Conservation (phyloP, 169 alveolate genomes). For the Cytauxzoon felis region DNA sequence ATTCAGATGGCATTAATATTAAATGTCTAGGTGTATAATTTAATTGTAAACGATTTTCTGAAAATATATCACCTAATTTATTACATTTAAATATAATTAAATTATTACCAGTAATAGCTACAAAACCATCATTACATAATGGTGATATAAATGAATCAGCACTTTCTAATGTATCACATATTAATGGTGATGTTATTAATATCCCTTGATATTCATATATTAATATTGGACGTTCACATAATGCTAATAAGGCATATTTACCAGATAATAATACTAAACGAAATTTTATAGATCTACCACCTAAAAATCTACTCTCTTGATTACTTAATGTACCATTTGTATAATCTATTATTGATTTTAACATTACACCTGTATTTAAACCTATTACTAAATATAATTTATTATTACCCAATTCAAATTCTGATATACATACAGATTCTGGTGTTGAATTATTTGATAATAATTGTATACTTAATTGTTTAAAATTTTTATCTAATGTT, state of each 20-base stretch:
- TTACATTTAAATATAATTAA: conserved; percentile 78
- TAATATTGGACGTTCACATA: conserved; percentile 83
- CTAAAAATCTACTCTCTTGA: conserved; percentile 90
- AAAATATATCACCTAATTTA: conserved; percentile 87
- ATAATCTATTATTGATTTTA: conserved; percentile 89
- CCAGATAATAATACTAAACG: conserved; percentile 30
- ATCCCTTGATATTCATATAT: conserved; percentile 79
- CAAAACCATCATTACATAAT: conserved; percentile 87
- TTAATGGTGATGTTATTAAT: conserved; percentile 77
- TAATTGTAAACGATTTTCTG: conserved; percentile 80
- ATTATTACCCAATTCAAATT: conserved; percentile 14
- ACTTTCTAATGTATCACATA: conserved; percentile 83
- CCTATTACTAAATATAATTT: conserved; percentile 90
- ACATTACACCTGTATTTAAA: conserved; percentile 91
- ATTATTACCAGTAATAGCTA: conserved; percentile 85
- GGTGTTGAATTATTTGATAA: conserved; percentile 85
- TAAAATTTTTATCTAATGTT: conserved; percentile 86
- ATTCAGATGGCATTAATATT: conserved; percentile 80
- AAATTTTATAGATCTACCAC: conserved; percentile 90
- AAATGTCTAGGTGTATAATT: conserved; percentile 90
- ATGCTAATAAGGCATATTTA: conserved; percentile 74
- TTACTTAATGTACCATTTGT: conserved; percentile 93
- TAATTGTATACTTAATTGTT: conserved; percentile 86
- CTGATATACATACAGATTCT: conserved; percentile 67
- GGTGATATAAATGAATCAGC: conserved; percentile 82